A percentile compares a stretch with the other conserved stretches of the same genome.
These are phyloP conservation scores for Aspergillus carbonarius DNA, from an alignment of 2,329 filamentous ascomycete species.

Conservation along the genomic window DNA sequence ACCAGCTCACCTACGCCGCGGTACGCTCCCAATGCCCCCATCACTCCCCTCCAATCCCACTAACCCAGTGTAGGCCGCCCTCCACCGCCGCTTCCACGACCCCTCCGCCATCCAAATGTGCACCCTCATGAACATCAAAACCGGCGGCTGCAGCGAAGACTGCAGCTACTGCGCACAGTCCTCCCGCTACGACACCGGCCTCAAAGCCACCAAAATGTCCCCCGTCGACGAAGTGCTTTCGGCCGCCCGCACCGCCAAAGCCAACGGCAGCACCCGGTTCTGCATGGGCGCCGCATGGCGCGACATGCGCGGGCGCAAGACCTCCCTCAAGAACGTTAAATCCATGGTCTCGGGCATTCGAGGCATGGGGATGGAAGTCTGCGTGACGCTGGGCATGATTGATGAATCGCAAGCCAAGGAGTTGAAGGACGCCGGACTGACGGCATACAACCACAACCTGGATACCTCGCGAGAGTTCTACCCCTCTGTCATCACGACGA, in stretches of 20 bases:
- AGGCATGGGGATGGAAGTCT: constrained; percentile 82
- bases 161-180: constrained; percentile 93
- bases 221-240: constrained; percentile 77
- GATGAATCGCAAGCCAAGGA: constrained; percentile 76
- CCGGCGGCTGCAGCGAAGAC: constrained; percentile 86
- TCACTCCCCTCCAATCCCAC: background rate
- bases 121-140: constrained; percentile 96
- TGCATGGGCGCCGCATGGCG: constrained; percentile 95
- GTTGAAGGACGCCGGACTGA: constrained; percentile 78
- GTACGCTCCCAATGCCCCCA: constrained; percentile 46
- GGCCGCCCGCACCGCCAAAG: constrained; percentile 73
- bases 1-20: constrained; percentile 73
- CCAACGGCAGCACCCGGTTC: constrained; percentile 85
- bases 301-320: constrained; percentile 89
- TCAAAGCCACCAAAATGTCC: constrained; percentile 76
- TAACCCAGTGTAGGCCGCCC: constrained; percentile 57
- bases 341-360: constrained; percentile 81
- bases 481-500: constrained; percentile 78
- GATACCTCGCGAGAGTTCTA: constrained; percentile 90
- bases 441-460: constrained; percentile 92
- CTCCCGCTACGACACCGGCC: constrained; percentile 73
- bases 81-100: constrained; percentile 84
- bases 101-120: constrained; percentile 85
- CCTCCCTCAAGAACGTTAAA: constrained; percentile 77
- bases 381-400: constrained; percentile 94